Evolutionary conservation across 805 yeast genomes (phyloP).

Genomic region (Spathaspora girioi): DNA sequence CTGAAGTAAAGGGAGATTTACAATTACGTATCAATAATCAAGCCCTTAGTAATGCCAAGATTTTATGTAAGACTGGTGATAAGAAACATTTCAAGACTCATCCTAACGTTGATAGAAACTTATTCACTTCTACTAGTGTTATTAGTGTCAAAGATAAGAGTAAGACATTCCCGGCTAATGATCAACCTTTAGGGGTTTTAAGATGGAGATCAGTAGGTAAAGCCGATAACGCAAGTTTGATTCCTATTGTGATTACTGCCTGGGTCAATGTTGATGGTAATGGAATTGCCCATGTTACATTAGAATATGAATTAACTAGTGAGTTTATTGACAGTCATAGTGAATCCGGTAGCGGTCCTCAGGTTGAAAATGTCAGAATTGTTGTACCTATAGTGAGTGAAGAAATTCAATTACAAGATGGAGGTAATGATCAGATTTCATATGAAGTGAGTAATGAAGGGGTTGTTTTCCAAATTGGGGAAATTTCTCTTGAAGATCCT

Average conservation of each 20-base stretch:
- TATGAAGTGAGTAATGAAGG: slow-evolving; percentile 66
- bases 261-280: slow-evolving; percentile 71
- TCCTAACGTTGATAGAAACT: slow-evolving; percentile 85
- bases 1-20: slow-evolving; percentile 87
- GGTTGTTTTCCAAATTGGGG: slow-evolving; percentile 58
- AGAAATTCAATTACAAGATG: slow-evolving; percentile 47
- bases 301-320: slow-evolving; percentile 78
- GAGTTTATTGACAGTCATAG: slow-evolving; percentile 27
- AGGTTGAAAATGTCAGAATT: slow-evolving; percentile 51
- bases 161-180: slow-evolving; percentile 87
- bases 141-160: slow-evolving; percentile 74
- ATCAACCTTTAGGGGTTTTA: slow-evolving; percentile 84
- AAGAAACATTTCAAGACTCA: slow-evolving; percentile 82
- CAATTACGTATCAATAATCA: slow-evolving; percentile 82
- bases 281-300: slow-evolving; percentile 65
- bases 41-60: slow-evolving; percentile 62
- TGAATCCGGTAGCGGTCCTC: slow-evolving; percentile 13
- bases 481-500: slow-evolving; percentile 48
- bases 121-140: slow-evolving; percentile 53
- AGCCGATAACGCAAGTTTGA: slow-evolving; percentile 49
- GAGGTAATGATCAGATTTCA: slow-evolving; percentile 43
- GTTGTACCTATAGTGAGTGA: slow-evolving; percentile 66
- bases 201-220: slow-evolving; percentile 84
- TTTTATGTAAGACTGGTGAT: slow-evolving; percentile 52
- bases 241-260: slow-evolving; percentile 74